phyloP scores from a whole-genome alignment of 495 filamentous ascomycete species.

The Parachaetomium inaequale region DNA sequence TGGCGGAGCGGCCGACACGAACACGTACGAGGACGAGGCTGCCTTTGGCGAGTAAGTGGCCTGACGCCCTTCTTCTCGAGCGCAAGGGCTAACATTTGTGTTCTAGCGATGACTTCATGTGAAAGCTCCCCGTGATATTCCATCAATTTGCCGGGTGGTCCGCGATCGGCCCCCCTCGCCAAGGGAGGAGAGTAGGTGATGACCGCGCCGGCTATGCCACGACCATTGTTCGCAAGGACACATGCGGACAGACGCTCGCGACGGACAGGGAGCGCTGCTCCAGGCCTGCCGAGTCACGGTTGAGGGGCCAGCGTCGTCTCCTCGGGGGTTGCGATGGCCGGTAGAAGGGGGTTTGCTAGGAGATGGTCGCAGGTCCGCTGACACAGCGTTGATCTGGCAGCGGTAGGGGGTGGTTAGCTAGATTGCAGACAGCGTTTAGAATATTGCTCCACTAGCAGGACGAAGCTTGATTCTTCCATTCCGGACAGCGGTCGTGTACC shows the following conservation, averaged over 20 bases:
- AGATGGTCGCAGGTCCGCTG: neutral
- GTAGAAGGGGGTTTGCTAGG: neutral
- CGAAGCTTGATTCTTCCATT: neutral
- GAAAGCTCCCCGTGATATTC: constrained; percentile 26
- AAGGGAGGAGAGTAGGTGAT: neutral
- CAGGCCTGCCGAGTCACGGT: neutral
- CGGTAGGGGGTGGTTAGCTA: neutral
- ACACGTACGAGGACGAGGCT: constrained; percentile 60
- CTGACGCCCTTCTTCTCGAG: neutral
- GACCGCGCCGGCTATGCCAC: neutral
- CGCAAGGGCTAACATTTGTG: constrained; percentile 20
- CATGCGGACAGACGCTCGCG: neutral
- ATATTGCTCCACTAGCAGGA: constrained; percentile 1
- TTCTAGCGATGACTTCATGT: constrained; percentile 51
- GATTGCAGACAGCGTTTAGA: constrained; percentile 9
- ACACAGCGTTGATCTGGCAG: neutral
- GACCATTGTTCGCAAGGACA: neutral
- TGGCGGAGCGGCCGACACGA: constrained; percentile 68
- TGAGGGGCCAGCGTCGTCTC: neutral
- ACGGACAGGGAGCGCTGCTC: neutral
- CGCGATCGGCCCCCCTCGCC: neutral
- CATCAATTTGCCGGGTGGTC: neutral
- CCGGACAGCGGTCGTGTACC: neutral
- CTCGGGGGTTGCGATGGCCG: neutral
- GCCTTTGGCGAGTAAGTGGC: constrained; percentile 72